phyloP scores from a whole-genome alignment of 148 eudicot genomes.

The Rhododendron ovatum region DNA sequence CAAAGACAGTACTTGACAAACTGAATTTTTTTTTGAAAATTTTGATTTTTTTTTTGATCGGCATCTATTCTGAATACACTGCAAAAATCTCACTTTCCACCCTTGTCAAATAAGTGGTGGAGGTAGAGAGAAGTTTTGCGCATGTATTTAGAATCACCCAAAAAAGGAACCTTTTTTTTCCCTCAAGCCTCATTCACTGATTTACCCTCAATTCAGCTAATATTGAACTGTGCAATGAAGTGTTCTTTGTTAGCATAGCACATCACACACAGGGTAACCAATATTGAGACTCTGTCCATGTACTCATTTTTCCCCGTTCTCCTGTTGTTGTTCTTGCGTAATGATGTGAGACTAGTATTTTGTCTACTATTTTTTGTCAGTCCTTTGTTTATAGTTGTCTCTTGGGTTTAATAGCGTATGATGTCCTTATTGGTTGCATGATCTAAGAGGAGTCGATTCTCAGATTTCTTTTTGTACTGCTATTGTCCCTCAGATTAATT shows the following conservation, averaged over 20 bases:
- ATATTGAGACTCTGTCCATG: neutral
- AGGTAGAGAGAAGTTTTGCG: neutral
- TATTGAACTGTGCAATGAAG: neutral
- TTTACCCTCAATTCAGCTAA: neutral
- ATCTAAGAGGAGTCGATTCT: neutral
- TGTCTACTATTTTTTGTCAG: neutral
- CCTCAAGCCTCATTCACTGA: neutral
- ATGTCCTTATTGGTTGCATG: neutral
- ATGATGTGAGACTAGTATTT: neutral
- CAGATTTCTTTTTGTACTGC: neutral
- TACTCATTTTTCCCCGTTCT: neutral
- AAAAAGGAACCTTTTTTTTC: neutral
- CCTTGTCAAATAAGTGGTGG: neutral
- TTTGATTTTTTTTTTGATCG: neutral
- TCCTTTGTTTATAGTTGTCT: neutral
- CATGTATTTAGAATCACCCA: neutral
- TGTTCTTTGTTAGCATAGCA: neutral
- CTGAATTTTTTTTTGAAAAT: neutral
- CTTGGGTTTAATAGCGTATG: neutral
- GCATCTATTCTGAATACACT: neutral
- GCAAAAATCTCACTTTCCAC: neutral
- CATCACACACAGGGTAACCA: neutral
- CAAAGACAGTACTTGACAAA: neutral
- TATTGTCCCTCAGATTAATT: neutral
- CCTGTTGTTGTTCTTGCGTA: neutral